Evolutionary conservation across 768 basidiomycete species (phyloP), one percentile per base, ranked within the genome.

Genomic region (Auricularia sp.): DNA sequence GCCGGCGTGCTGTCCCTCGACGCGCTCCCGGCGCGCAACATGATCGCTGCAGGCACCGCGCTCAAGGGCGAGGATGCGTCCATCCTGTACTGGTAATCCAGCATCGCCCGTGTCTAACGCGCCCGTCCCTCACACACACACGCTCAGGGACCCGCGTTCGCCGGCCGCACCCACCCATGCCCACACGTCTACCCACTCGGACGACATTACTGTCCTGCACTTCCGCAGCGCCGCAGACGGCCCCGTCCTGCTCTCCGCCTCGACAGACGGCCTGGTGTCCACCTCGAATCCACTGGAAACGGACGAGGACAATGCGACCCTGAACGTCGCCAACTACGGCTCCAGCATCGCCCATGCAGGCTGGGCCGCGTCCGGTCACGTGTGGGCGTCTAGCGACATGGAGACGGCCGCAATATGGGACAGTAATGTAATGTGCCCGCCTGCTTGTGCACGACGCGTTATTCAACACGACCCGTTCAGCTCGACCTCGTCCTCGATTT

Each of bases 301-400:
- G 16, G 92, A 96, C 69, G 93, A 95, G 73, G 93, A 98, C 66
- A 93, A 97, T 73, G 87, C 93, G 0, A 83, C 85, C 1, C 66
- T 88, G 3, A 79, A 88, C 54, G 88, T 93, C 29, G 90, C 87
- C n/a, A 93, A 93, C 67, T 91, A 88, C 85, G 91, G 88, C 2
- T 86, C 85, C 70, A 92, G 87, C 70, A 77, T 92, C 65, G 87
- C 88, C 0, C 88, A 90, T 70, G 85, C 83, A 6, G 92, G 87
- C 1, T 90, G 86, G 87, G 80, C 83, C 61, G 71, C 77, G 21
- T 18, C 39, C 65, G 66, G 71, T 21, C 76, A 73, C 59, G 78
- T 93, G 7, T 97, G 93, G 93, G 88, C 87, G 29, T 82, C 85
- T 11, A 94, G 91, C 67, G 95, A 97, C 75, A 97, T 97, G 94